These are phyloP conservation scores for Tolypocladium guangdongense DNA, from an alignment of 2,329 filamentous ascomycete genomes.

Conservation along the genomic window DNA sequence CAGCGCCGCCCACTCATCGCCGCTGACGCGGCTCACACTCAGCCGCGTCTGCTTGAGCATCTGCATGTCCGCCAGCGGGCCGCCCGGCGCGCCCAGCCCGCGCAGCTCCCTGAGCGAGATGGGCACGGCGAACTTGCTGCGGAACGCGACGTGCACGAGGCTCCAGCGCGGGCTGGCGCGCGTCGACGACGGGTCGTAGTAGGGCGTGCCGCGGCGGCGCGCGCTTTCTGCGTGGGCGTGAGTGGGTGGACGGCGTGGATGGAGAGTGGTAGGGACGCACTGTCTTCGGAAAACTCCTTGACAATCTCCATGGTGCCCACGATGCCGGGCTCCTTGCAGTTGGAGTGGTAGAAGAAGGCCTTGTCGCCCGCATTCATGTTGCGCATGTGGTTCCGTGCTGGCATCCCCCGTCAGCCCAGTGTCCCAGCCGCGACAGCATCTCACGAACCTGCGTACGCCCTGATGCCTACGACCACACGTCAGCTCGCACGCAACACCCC, in stretches of 20 bases:
- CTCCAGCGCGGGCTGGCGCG: conserved; percentile 56
- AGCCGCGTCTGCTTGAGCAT: conserved; percentile 71
- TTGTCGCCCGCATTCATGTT: conserved; percentile 86
- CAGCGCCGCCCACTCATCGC: conserved; percentile 55
- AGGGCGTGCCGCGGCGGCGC: conserved; percentile 39
- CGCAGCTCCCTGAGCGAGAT: conserved; percentile 65
- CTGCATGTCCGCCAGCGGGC: conserved; percentile 64
- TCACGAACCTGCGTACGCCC: conserved; percentile 33
- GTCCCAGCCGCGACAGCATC: neutral
- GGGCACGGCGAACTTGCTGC: conserved; percentile 64
- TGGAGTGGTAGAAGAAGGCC: conserved; percentile 96
- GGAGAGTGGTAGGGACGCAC: conserved; percentile 32
- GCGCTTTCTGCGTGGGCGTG: conserved; percentile 15
- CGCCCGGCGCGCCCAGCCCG: conserved; percentile 42
- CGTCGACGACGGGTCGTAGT: conserved; percentile 70
- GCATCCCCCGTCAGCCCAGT: neutral
- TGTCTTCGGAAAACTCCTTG: conserved; percentile 68
- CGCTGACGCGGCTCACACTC: conserved; percentile 63
- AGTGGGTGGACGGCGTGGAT: neutral
- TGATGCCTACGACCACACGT: conserved; percentile 26
- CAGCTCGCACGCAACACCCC: neutral
- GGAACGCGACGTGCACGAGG: conserved; percentile 79
- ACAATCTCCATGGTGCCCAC: conserved; percentile 86
- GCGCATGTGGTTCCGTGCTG: conserved; percentile 78
- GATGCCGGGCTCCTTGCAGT: conserved; percentile 81